phyloP scores from a whole-genome alignment of 2,329 filamentous ascomycete species.

The Ophiostoma sp. region DNA sequence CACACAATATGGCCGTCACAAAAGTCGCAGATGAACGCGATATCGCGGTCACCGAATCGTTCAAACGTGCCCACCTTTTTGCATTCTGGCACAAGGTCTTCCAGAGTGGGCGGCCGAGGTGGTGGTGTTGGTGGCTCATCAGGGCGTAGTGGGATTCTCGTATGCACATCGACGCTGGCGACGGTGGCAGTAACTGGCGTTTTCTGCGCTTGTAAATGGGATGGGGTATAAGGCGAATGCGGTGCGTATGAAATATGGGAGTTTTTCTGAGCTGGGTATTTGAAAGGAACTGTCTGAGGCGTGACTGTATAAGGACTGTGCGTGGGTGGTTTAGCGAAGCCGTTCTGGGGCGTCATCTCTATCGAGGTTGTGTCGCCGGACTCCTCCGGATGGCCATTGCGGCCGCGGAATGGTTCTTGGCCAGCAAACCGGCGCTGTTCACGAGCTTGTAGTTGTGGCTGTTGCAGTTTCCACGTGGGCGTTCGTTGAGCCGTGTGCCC shows the following conservation, averaged over 20 bases:
- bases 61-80: conserved; percentile 51
- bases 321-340: background rate
- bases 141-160: conserved; percentile 18
- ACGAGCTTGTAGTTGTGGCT: conserved; percentile 25
- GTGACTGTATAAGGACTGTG: background rate
- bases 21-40: conserved; percentile 56
- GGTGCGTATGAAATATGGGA: background rate
- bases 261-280: background rate
- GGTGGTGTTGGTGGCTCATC: conserved; percentile 15
- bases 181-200: background rate
- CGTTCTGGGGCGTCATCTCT: conserved; percentile 22
- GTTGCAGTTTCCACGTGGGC: conserved; percentile 29
- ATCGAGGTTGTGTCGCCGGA: conserved; percentile 17
- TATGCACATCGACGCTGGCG: conserved; percentile 11
- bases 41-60: conserved; percentile 48
- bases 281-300: background rate
- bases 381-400: conserved; percentile 17
- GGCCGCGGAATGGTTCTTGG: conserved; percentile 23
- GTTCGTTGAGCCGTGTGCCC: conserved; percentile 18
- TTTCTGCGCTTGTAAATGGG: background rate
- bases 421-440: conserved; percentile 16
- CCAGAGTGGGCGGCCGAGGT: conserved; percentile 31
- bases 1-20: conserved; percentile 57
- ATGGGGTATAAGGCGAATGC: conserved; percentile 5
- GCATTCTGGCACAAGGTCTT: conserved; percentile 47